These are phyloP conservation scores for Linnemannia hyalina DNA, from an alignment of 192 early-diverging fungal genomes.

Conservation along the genomic window DNA sequence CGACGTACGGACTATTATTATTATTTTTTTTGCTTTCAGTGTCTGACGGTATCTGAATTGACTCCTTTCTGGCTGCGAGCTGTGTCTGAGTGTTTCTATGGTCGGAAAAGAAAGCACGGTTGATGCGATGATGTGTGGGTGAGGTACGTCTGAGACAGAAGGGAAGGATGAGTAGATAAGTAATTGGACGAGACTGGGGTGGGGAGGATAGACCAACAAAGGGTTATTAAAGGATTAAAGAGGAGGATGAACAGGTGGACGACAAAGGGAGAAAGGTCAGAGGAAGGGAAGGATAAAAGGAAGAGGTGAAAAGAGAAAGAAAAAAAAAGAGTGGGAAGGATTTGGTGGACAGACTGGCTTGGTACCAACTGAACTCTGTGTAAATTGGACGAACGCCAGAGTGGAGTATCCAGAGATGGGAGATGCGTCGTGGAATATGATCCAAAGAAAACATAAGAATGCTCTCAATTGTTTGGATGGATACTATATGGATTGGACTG, in stretches of 20 bases:
- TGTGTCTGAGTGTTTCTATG: not conserved
- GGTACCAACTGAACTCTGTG: not conserved
- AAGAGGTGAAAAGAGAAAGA: not conserved
- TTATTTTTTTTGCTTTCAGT: not conserved
- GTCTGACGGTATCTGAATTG: not conserved
- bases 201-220: not conserved
- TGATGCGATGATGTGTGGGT: not conserved
- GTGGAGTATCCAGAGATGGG: not conserved
- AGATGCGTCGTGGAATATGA: slow-evolving; percentile 3
- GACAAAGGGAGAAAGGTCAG: not conserved
- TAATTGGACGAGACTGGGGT: not conserved
- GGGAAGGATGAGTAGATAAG: too few species aligned
- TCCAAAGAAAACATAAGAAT: not conserved
- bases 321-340: not conserved
- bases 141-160: not conserved
- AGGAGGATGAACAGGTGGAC: not conserved
- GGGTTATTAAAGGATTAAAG: not conserved
- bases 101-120: not conserved
- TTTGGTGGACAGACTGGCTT: not conserved
- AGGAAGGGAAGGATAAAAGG: not conserved
- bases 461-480: not conserved
- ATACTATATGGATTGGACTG: not conserved
- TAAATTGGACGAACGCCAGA: not conserved
- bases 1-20: not conserved
- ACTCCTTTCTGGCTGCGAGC: not conserved